Evolutionary conservation across 2,329 filamentous ascomycete genomes (phyloP).

Genomic region (Penicillium sp.): DNA sequence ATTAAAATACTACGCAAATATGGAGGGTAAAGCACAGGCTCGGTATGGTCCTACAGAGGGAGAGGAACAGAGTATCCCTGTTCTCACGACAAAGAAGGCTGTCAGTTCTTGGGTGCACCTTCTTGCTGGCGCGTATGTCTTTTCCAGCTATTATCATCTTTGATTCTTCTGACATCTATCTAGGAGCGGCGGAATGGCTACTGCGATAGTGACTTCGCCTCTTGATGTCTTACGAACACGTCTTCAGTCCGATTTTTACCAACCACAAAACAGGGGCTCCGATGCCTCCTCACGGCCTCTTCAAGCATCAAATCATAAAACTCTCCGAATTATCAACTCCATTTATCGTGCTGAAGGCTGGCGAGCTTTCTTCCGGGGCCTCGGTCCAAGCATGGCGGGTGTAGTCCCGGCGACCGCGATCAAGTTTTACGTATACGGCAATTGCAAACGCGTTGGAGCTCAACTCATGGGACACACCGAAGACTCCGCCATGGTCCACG

Average conservation of each 20-base stretch:
- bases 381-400: constrained; percentile 40
- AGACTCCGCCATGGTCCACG: constrained; percentile 34
- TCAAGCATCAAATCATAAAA: constrained; percentile 41
- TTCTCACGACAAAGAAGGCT: background rate
- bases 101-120: constrained; percentile 29
- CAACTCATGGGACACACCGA: constrained; percentile 28
- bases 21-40: background rate
- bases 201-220: constrained; percentile 86
- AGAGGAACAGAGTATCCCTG: background rate
- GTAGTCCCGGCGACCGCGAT: constrained; percentile 41
- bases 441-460: constrained; percentile 37
- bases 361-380: constrained; percentile 38
- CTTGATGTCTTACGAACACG: constrained; percentile 98
- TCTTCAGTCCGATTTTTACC: constrained; percentile 91
- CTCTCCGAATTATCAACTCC: constrained; percentile 35
- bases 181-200: constrained; percentile 71
- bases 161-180: background rate
- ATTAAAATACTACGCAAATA: background rate
- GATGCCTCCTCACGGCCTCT: constrained; percentile 53
- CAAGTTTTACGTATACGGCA: constrained; percentile 42
- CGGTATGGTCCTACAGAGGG: background rate
- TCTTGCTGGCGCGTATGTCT: constrained; percentile 37
- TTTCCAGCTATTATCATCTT: constrained; percentile 2
- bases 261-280: constrained; percentile 51
- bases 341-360: constrained; percentile 40